phyloP scores from a whole-genome alignment of 768 basidiomycete species.

The Boletus bicolor region DNA sequence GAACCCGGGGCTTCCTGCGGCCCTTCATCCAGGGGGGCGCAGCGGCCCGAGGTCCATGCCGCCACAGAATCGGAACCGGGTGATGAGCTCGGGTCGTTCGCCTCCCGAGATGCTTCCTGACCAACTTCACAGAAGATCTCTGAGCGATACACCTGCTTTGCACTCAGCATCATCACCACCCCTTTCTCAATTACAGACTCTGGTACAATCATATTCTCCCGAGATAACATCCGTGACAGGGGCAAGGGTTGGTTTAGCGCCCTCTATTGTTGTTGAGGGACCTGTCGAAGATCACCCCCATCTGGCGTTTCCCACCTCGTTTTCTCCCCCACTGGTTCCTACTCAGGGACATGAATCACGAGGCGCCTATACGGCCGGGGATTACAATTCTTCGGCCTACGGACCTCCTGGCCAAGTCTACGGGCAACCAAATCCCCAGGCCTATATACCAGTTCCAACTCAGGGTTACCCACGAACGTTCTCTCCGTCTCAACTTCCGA shows the following conservation, averaged over 20 bases:
- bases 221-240: background rate
- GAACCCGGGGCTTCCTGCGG: slow-evolving; percentile 32
- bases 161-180: slow-evolving; percentile 3
- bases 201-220: slow-evolving; percentile 4
- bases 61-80: slow-evolving; percentile 12
- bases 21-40: slow-evolving; percentile 41
- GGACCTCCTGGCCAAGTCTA: slow-evolving; percentile 9
- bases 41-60: slow-evolving; percentile 19
- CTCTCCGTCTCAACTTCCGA: slow-evolving; percentile 8
- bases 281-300: background rate
- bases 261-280: slow-evolving; percentile 21
- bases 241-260: background rate
- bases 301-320: slow-evolving; percentile 5
- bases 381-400: background rate
- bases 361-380: background rate
- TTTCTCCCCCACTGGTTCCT: background rate
- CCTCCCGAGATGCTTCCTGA: slow-evolving; percentile 10
- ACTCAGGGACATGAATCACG: background rate
- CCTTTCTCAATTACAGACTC: slow-evolving; percentile 7
- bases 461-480: slow-evolving; percentile 5
- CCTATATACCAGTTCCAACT: slow-evolving; percentile 1
- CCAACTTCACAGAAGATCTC: slow-evolving; percentile 4
- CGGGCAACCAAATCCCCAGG: slow-evolving; percentile 9
- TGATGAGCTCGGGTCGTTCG: slow-evolving; percentile 7
- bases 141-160: slow-evolving; percentile 15